These are phyloP conservation scores for Quambalaria eucalypti DNA, from an alignment of 1,284 basidiomycete species.

Conservation along the genomic window DNA sequence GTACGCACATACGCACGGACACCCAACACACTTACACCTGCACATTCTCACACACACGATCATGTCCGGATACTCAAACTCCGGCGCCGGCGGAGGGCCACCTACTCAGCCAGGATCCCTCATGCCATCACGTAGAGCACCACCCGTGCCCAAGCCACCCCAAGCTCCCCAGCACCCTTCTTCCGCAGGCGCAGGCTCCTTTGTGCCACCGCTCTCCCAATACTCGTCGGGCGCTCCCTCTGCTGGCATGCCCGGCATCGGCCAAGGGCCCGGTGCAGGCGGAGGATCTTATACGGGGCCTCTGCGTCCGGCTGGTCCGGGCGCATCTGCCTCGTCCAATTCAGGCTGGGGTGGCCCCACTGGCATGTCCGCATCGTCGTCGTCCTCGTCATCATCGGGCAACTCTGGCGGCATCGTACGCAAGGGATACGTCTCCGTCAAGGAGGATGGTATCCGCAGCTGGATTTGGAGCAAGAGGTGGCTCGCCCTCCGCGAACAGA, in stretches of 20 bases:
- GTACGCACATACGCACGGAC: no score
- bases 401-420: constrained; percentile 31
- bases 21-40: neutral
- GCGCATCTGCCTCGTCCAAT: constrained; percentile 14
- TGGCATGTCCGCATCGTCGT: no score
- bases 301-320: constrained; percentile 31
- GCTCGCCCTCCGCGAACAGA: constrained; percentile 73
- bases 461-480: constrained; percentile 89
- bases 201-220: constrained; percentile 30
- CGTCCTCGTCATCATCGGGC: neutral
- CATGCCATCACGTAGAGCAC: constrained; percentile 36
- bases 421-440: constrained; percentile 45
- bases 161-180: constrained; percentile 10
- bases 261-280: constrained; percentile 19
- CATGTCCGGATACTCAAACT: constrained; percentile 21
- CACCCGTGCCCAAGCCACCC: constrained; percentile 24
- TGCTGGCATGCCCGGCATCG: constrained; percentile 4
- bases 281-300: constrained; percentile 39
- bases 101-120: constrained; percentile 21
- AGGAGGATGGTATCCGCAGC: constrained; percentile 53
- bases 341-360: neutral
- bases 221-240: constrained; percentile 8
- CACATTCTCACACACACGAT: neutral
- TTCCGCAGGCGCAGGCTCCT: constrained; percentile 11
- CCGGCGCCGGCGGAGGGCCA: constrained; percentile 7